Evolutionary conservation across 2,329 filamentous ascomycete genomes (phyloP), one percentile per base, ranked within the genome.

Genomic region (Penicillium sp.): DNA sequence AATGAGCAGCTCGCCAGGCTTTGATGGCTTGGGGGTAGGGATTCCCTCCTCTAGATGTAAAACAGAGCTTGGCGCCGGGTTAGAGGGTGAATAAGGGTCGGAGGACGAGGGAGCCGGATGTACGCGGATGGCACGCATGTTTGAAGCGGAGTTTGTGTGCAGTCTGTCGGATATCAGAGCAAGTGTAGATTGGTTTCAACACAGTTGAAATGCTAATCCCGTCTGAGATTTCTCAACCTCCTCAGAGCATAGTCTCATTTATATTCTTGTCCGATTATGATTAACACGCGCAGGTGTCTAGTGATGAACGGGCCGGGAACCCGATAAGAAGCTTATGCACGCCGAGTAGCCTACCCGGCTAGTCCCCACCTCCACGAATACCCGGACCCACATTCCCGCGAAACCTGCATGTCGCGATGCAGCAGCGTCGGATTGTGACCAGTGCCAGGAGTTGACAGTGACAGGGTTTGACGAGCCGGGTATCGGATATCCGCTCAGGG

Each of bases 1-100:
- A 40, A 66, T 48, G 27, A 64, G 54, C 18, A 67, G 34, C 27
- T 65, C 60, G 40, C 55, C 63, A 10, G 54, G 57, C 18, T 51
- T 41, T 34, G 47, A 50, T 9, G 49, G 56, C 18, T 44, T 29
- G 38, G 62, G 62, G 34, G 61, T 54, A 18, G 62, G 58, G 38
- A 66, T 47, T 6, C n/a, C n/a, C 34, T 53, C 21, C 42, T 65
- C 60, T 38, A 66, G 40, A 27, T 54, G 44, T 4, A 36, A 36
- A 6, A 14, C 34, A n/a, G 34, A 36, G n/a, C 13, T n/a, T 16
- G 34, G 34, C 13, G 34, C 34, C 7, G 34, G 34, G n/a, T 36
- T 36, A 6, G 34, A 36, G 13, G 34, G 34, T 36, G 34, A 36
- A n/a, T 36, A 36, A 13, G 34, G 34, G 6, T 7, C 6, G 13